These are phyloP conservation scores for Taxawa tesnikishii DNA, from an alignment of 2,329 filamentous ascomycete species.

Conservation along the genomic window DNA sequence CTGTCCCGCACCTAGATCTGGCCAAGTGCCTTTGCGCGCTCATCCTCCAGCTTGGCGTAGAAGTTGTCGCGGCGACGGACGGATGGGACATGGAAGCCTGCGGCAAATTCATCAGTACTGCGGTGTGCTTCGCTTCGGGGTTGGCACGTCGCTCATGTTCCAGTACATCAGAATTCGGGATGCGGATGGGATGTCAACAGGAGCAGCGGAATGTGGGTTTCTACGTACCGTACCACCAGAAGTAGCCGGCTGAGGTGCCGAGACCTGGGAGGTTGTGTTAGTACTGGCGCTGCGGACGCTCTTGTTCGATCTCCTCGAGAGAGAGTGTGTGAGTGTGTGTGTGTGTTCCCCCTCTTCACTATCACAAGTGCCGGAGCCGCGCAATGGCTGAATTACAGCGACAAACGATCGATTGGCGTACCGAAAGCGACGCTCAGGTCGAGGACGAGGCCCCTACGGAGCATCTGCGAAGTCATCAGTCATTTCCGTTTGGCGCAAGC, in stretches of 20 bases:
- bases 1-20: constrained; percentile 20
- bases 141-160: too few species aligned
- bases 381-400: too few species aligned
- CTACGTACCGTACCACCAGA: constrained; percentile 54
- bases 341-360: too few species aligned
- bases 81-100: constrained; percentile 53
- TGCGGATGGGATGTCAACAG: too few species aligned
- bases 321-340: too few species aligned
- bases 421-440: constrained; percentile 55
- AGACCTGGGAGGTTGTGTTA: constrained; percentile 33
- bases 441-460: constrained; percentile 52
- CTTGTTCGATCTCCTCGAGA: too few species aligned
- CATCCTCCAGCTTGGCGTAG: constrained; percentile 52
- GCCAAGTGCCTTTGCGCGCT: constrained; percentile 39
- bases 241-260: constrained; percentile 49
- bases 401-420: too few species aligned
- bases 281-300: neutral
- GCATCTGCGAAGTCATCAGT: constrained; percentile 37
- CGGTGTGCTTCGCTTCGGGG: too few species aligned
- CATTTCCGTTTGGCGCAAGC: too few species aligned
- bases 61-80: constrained; percentile 51
- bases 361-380: too few species aligned
- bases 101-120: too few species aligned
- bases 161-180: constrained; percentile 4
- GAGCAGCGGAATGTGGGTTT: constrained; percentile 4